These are phyloP conservation scores for Penicillium coprophilum DNA, from an alignment of 495 filamentous ascomycete species.

Conservation along the genomic window DNA sequence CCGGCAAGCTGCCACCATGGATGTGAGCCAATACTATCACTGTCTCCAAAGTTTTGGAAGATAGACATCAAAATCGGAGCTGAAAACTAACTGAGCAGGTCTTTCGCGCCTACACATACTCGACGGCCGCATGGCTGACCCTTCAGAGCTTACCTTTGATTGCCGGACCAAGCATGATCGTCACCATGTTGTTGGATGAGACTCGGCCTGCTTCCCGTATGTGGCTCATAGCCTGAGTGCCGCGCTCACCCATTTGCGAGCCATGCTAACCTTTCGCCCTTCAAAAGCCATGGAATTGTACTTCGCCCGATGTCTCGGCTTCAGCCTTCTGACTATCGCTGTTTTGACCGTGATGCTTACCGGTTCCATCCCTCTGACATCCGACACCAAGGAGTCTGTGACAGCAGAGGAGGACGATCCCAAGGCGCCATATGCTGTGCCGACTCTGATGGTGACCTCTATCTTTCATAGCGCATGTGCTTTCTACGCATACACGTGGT, in stretches of 20 bases:
- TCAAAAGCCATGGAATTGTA: conserved; percentile 67
- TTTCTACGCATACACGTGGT: conserved; percentile 69
- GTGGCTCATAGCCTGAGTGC: conserved; percentile 13
- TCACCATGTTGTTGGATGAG: conserved; percentile 59
- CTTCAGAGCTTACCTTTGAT: conserved; percentile 67
- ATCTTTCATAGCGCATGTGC: conserved; percentile 62
- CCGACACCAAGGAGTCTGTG: conserved; percentile 41
- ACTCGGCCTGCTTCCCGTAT: conserved; percentile 55
- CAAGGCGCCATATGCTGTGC: conserved; percentile 66
- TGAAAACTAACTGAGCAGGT: conserved; percentile 43
- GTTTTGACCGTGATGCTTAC: conserved; percentile 66
- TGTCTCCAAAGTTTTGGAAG: not conserved
- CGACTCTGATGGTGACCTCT: conserved; percentile 64
- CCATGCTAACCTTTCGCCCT: not conserved
- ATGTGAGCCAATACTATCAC: conserved; percentile 13
- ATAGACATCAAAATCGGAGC: not conserved
- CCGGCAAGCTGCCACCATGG: conserved; percentile 12
- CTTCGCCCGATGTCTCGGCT: conserved; percentile 66
- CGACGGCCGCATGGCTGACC: conserved; percentile 64
- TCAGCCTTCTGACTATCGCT: conserved; percentile 65
- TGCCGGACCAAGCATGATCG: conserved; percentile 63
- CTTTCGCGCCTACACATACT: conserved; percentile 65
- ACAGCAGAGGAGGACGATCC: conserved; percentile 50
- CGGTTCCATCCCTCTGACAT: conserved; percentile 70
- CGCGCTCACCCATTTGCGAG: not conserved